Base-by-base conservation (phyloP, 2,329 filamentous ascomycete species). In the Colletotrichum viniferum region DNA sequence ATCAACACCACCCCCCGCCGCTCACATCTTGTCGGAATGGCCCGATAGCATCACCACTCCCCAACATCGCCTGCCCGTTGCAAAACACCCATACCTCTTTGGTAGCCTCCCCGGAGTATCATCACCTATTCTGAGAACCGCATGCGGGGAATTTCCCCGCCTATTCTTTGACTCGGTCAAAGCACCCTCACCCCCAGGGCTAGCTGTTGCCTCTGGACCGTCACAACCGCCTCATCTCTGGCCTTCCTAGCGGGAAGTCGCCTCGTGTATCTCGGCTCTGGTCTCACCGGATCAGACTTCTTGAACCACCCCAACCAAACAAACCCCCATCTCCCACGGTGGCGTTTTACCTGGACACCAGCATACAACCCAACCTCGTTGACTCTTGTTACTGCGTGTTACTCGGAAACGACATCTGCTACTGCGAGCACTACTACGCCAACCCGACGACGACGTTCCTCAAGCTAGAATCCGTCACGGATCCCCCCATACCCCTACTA, bases 71-170 rank as follows among this genome's bases (percentile, higher is more conserved):
- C 56, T 32, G 21, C 34, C 26, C 24, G 43, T 61, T 32, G 32
- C 64, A 52, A 70, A 74, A 72, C 74, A 77, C 48, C 66, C 65
- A 52, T 75, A 77, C 76, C 76, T 74, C 43, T 71, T 65, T 77
- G 71, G 74, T 74, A 77, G 55, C 67, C 69, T 73, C 66, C 67
- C 67, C 63, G 66, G 56, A 73, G 67, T 71, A 74, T 63, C 73
- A 68, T 74, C 65, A 34, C 34, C 60, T 38, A 65, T 69, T 66
- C 64, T 77, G 74, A 77, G 72, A 77, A 55, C 76, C 76, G 76
- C 76, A 77, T 77, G 76, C 76, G 76, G 76, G 76, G 76, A 77
- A 72, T 72, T 77, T 77, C 76, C 76, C 76, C 76, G 76, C 76
- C 67, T 70, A 74, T 38, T 74, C 74, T 73, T 77, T 77, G 76